Percentiles rank a stretch among this genome's conserved stretches.
phyloP scores from a whole-genome alignment of 805 yeast species.

The Yamadazyma scolyti region DNA sequence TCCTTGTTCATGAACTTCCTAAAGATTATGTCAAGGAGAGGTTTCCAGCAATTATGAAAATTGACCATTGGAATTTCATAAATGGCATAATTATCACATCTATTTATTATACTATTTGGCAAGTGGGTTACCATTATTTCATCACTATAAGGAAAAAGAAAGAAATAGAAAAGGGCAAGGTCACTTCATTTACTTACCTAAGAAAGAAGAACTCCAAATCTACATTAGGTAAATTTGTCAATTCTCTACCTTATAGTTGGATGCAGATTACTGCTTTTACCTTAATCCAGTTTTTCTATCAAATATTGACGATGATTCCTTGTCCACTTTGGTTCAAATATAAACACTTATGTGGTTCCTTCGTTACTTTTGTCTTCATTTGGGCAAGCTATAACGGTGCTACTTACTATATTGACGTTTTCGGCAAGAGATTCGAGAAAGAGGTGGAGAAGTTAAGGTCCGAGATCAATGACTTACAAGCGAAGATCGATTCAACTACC shows the following conservation, averaged over 20 bases:
- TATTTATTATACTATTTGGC: constrained; percentile 84
- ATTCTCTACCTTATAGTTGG: constrained; percentile 72
- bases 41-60: constrained; percentile 76
- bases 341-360: constrained; percentile 61
- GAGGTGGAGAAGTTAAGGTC: constrained; percentile 69
- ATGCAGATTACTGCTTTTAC: constrained; percentile 88
- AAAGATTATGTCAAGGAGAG: constrained; percentile 49
- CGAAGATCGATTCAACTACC: constrained; percentile 16
- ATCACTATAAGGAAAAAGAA: constrained; percentile 78
- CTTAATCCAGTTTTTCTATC: constrained; percentile 81
- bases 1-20: constrained; percentile 75
- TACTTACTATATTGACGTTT: constrained; percentile 86
- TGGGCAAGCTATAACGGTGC: constrained; percentile 92
- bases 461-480: constrained; percentile 67
- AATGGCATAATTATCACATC: constrained; percentile 77
- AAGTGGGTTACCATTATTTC: constrained; percentile 82
- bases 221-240: constrained; percentile 71
- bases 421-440: constrained; percentile 84
- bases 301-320: constrained; percentile 77
- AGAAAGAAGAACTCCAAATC: constrained; percentile 66
- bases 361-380: constrained; percentile 68
- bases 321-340: constrained; percentile 86
- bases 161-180: constrained; percentile 79
- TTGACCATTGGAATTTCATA: constrained; percentile 64
- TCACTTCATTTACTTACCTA: constrained; percentile 83